phyloP scores from a whole-genome alignment of 768 basidiomycete genomes.

The Trametes cubensis region DNA sequence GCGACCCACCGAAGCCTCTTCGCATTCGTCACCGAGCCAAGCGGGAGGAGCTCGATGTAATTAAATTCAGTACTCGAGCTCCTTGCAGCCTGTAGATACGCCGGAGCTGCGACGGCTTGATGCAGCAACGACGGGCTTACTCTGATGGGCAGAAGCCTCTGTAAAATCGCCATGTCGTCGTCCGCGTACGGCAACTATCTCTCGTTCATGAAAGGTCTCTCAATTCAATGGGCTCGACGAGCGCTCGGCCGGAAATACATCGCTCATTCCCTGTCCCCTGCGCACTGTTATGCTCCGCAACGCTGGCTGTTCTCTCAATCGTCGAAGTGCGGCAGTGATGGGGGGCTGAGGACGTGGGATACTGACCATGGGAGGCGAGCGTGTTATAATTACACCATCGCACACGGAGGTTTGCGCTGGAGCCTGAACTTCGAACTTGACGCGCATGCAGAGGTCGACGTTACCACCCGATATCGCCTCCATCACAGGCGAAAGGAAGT shows the following conservation, averaged over 20 bases:
- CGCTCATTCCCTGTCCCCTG: slow-evolving; percentile 16
- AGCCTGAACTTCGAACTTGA: no score
- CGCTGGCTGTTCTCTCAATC: neutral
- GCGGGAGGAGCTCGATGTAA: no score
- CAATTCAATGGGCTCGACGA: neutral
- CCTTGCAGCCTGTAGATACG: no score
- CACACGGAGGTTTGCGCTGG: neutral
- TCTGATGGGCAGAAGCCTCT: neutral
- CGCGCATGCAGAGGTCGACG: neutral
- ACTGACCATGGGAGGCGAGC: neutral
- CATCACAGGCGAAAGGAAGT: no score
- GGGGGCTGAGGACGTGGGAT: neutral
- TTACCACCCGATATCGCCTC: no score
- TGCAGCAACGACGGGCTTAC: no score
- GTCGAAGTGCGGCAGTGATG: neutral
- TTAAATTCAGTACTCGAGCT: no score
- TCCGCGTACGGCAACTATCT: neutral
- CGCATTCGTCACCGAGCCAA: no score
- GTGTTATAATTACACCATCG: neutral
- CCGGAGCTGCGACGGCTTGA: no score
- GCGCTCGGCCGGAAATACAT: slow-evolving; percentile 21
- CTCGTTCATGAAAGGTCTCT: no score
- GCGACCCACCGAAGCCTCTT: no score
- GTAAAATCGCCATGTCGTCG: neutral
- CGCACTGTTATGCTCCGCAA: neutral